Conservation (phyloP, 2,329 filamentous ascomycete genomes). For the Penicillium sumatraense region DNA sequence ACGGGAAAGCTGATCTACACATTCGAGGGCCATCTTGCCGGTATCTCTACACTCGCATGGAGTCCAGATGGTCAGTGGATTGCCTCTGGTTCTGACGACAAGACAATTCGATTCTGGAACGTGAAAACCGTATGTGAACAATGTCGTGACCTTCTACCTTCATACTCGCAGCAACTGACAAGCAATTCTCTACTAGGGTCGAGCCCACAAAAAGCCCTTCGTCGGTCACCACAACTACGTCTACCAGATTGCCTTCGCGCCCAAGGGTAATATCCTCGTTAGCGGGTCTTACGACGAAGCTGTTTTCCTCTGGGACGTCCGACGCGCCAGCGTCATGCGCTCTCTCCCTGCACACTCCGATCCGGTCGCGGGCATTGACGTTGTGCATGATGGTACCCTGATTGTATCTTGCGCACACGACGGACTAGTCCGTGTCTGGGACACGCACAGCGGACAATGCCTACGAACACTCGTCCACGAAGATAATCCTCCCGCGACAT, state of each 20-base stretch:
- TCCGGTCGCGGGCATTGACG: conserved; percentile 90
- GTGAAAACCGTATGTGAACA: conserved; percentile 51
- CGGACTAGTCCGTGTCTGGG: conserved; percentile 92
- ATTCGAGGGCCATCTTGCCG: conserved; percentile 89
- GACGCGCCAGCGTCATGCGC: conserved; percentile 84
- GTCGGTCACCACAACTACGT: conserved; percentile 95
- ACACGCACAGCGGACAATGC: conserved; percentile 92
- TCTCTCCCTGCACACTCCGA: conserved; percentile 93
- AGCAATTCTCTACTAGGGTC: conserved; percentile 44
- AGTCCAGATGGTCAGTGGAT: conserved; percentile 84
- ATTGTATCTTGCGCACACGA: conserved; percentile 91
- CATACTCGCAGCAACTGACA: not conserved
- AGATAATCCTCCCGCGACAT: conserved; percentile 87
- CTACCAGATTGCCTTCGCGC: conserved; percentile 92
- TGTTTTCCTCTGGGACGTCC: conserved; percentile 94
- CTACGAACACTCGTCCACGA: conserved; percentile 93
- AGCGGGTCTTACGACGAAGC: conserved; percentile 97
- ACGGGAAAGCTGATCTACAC: conserved; percentile 84
- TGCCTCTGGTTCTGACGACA: conserved; percentile 93
- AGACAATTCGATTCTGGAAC: conserved; percentile 93
- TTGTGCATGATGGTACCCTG: conserved; percentile 87
- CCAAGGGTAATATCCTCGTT: conserved; percentile 95
- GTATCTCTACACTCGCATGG: conserved; percentile 93
- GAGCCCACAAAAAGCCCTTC: conserved; percentile 65
- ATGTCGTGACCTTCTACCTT: too few species aligned